Percentiles rank a stretch among this genome's conserved stretches.
Evolutionary conservation across 192 early-diverging fungal species (phyloP).

Genomic region (Linderina pennispora): DNA sequence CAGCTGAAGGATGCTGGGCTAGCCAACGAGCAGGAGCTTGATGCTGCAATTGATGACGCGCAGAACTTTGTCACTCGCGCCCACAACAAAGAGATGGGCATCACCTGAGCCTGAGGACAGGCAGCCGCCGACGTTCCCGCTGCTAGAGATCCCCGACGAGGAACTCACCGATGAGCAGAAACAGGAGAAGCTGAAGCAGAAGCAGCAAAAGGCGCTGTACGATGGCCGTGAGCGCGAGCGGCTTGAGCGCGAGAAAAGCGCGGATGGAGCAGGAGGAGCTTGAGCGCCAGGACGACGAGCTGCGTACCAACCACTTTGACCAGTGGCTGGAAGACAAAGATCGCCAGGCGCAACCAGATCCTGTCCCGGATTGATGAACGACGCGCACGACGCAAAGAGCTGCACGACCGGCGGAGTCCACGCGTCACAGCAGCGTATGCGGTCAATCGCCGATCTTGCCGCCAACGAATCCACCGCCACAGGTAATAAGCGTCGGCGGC

Average conservation of each 20-base stretch:
- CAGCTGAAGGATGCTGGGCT: constrained; percentile 57
- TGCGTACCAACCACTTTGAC: constrained; percentile 56
- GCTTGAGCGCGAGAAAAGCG: constrained; percentile 63
- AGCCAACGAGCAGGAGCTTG: constrained; percentile 64
- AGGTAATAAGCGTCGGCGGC: constrained; percentile 35
- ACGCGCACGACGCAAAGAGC: constrained; percentile 63
- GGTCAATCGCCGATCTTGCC: constrained; percentile 79
- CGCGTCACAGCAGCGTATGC: constrained; percentile 80
- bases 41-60: constrained; percentile 62
- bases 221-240: constrained; percentile 71
- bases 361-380: constrained; percentile 66
- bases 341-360: constrained; percentile 51
- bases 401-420: constrained; percentile 83
- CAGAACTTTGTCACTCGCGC: constrained; percentile 64
- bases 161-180: constrained; percentile 69
- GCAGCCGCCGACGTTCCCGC: constrained; percentile 65
- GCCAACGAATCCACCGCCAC: constrained; percentile 23
- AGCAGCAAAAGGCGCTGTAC: constrained; percentile 66
- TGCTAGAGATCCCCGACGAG: constrained; percentile 75
- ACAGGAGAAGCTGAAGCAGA: constrained; percentile 82
- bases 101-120: constrained; percentile 74
- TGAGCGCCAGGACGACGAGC: constrained; percentile 65
- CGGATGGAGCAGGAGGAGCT: constrained; percentile 49
- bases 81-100: constrained; percentile 74
- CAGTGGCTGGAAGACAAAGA: constrained; percentile 70